These are phyloP conservation scores for Schizochytrium sp. DNA, from an alignment of 108 stramenopile genomes.

Conservation along the genomic window DNA sequence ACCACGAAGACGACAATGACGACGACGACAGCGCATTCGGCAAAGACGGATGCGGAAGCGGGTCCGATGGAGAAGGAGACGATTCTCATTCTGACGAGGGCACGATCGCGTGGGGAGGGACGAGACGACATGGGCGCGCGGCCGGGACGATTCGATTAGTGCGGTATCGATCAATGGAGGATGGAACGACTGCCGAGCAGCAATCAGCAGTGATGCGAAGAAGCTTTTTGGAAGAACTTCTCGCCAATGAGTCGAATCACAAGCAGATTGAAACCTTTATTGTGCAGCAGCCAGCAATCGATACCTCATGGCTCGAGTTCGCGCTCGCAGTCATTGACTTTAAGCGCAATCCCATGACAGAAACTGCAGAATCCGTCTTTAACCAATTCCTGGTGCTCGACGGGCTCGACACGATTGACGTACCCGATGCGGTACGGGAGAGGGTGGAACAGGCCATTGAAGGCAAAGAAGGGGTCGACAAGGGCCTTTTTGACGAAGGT, in stretches of 20 bases:
- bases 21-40: too few species aligned
- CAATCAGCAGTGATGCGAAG: background rate
- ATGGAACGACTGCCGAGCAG: background rate
- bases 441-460: background rate
- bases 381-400: background rate
- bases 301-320: background rate
- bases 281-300: background rate
- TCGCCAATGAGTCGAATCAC: background rate
- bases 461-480: background rate
- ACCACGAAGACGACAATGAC: too few species aligned
- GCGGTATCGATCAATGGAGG: background rate
- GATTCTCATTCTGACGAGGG: too few species aligned
- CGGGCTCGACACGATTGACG: background rate
- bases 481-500: background rate
- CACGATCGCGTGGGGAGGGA: too few species aligned
- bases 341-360: background rate
- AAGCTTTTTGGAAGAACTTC: slow-evolving; percentile 13
- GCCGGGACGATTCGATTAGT: background rate
- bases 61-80: too few species aligned
- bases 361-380: background rate
- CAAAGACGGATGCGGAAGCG: too few species aligned
- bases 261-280: background rate
- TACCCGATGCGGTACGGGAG: background rate
- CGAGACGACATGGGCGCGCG: background rate
- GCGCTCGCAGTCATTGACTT: background rate